A percentile compares a stretch with the other conserved stretches of the same genome.
Conservation (phyloP, 208 protist genomes). For the Trypanosoma melophagium region DNA sequence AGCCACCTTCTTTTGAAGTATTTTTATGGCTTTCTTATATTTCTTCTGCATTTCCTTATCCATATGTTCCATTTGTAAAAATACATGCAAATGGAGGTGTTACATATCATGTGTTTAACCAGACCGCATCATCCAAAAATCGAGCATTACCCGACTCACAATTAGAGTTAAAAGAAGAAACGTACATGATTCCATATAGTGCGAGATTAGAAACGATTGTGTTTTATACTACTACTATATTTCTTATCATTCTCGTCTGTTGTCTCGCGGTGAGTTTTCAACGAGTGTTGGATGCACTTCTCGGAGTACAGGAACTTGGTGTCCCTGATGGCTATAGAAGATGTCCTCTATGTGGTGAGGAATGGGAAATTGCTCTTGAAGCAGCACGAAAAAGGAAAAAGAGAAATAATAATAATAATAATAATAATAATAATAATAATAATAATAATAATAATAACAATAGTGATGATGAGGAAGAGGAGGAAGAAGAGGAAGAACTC, state of each 20-base stretch:
- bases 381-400: background rate
- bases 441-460: too few species aligned
- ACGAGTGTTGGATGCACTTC: slow-evolving; percentile 40
- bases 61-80: slow-evolving; percentile 17
- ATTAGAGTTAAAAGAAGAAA: slow-evolving; percentile 6
- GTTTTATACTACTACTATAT: slow-evolving; percentile 11
- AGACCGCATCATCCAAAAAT: too few species aligned
- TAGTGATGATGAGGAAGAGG: too few species aligned
- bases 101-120: slow-evolving; percentile 5
- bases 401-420: background rate
- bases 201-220: background rate
- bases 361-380: slow-evolving; percentile 26
- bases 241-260: slow-evolving; percentile 22
- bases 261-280: slow-evolving; percentile 41
- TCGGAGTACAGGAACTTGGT: slow-evolving; percentile 51
- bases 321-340: slow-evolving; percentile 53
- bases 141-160: too few species aligned
- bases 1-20: slow-evolving; percentile 5
- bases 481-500: too few species aligned
- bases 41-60: slow-evolving; percentile 7
- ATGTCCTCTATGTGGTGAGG: slow-evolving; percentile 60
- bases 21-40: slow-evolving; percentile 11
- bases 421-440: background rate
- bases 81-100: background rate
- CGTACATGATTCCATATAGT: slow-evolving; percentile 5